Conservation (phyloP, 192 early-diverging fungal genomes). For the Coemansia sp. region DNA sequence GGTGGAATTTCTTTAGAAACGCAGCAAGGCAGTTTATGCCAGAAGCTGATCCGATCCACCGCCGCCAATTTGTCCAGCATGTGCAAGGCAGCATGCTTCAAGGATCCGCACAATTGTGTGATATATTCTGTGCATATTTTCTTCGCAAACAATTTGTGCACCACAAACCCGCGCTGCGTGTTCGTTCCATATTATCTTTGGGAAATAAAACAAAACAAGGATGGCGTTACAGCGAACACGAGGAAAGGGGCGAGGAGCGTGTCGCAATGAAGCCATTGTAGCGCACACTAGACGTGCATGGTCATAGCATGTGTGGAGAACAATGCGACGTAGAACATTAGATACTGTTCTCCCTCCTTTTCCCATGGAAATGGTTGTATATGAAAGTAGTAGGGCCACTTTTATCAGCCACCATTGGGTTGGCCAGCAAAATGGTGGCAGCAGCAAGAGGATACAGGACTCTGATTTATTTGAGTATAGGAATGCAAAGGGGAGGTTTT, state of each 20-base stretch:
- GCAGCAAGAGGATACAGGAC: neutral
- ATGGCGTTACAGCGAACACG: no score
- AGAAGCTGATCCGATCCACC: constrained; percentile 16
- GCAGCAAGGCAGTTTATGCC: neutral
- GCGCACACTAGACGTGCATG: no score
- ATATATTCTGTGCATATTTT: neutral
- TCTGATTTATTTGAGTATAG: neutral
- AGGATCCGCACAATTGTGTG: constrained; percentile 1
- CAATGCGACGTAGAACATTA: no score
- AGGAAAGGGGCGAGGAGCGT: no score
- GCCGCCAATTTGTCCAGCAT: no score
- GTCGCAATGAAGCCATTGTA: no score
- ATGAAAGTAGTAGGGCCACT: neutral
- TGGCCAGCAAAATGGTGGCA: neutral
- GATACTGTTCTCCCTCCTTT: no score
- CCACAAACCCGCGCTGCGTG: neutral
- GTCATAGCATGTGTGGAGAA: no score
- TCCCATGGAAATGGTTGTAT: neutral
- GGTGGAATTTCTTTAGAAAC: no score
- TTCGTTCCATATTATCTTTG: neutral
- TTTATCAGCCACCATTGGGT: neutral
- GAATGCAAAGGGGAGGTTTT: neutral
- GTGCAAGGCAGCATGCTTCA: constrained; percentile 8
- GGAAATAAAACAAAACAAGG: no score
- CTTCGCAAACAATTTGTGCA: neutral